Base-by-base conservation (phyloP, 2,329 filamentous ascomycete genomes). In the Decorospora gaudefroyi region DNA sequence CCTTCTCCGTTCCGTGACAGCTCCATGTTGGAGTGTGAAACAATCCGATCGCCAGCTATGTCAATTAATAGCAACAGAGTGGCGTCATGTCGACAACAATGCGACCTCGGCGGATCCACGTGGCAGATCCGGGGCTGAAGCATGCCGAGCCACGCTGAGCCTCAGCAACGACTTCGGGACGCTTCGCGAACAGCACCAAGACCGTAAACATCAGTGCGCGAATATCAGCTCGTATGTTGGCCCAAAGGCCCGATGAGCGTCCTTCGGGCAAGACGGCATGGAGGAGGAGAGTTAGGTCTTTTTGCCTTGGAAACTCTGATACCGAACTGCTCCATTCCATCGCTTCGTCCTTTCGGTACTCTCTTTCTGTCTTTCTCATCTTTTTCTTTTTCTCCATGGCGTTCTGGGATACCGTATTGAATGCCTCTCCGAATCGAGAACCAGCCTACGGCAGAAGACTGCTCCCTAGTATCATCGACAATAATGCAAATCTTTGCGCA, bases 391-490 rank as follows among this genome's bases (percentile, higher is more conserved):
- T 17, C 39, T 27, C 40, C 36, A 65, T 65, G 62, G 46, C 62
- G 26, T 65, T 55, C 44, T 65, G 62, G 62, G 32, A 58, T 28
- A 65, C 59, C 12, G 62, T 65, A 15, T 48, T 65, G 53, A 57
- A 48, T 26, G 37, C 53, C 18, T 30, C 53, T 17, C 27, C 48
- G 7, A 32, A 42, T n/a, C 40, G 51, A 16, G 41, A 35, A 11
- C 39, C 42, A n/a, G 46, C 38, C 6, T 55, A 58, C 41, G 59
- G 61, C 11, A 59, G 51, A 35, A 49, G 61, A 21, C 45, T 64
- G 3, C 42, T 64, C 23, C 61, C 61, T 4, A 38, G 42, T 10
- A 35, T 70, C 61, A 34, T 73, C 46, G 67, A 78, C 74, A 65
- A 78, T 72, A 41, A 68, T 47, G 23, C 60, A 7, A 43, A 26